Conservation (phyloP, 2,329 filamentous ascomycete species). For the Sarocladiaceae sp. region DNA sequence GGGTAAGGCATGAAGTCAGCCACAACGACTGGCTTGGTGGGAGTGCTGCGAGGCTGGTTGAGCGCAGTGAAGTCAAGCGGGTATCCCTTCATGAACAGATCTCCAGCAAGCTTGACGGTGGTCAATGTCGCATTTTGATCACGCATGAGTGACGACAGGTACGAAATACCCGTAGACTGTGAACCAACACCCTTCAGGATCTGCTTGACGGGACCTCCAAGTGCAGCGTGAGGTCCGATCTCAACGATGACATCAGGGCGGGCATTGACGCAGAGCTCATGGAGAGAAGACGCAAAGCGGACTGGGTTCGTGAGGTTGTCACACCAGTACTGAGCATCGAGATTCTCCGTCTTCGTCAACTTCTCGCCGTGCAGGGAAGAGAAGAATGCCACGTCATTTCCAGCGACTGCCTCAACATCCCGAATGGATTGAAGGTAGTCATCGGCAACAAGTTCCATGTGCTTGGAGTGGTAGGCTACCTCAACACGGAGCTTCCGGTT, state of each 20-base stretch:
- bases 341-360: not conserved
- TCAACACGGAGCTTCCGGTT: slow-evolving; percentile 14
- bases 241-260: slow-evolving; percentile 28
- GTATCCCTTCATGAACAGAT: slow-evolving; percentile 30
- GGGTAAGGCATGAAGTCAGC: slow-evolving; percentile 43
- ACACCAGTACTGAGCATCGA: slow-evolving; percentile 25
- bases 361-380: slow-evolving; percentile 2
- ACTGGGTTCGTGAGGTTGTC: slow-evolving; percentile 30
- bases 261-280: not conserved
- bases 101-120: slow-evolving; percentile 35
- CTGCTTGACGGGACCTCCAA: slow-evolving; percentile 47
- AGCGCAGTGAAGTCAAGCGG: slow-evolving; percentile 27
- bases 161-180: slow-evolving; percentile 36
- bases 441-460: slow-evolving; percentile 10
- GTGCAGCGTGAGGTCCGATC: slow-evolving; percentile 44
- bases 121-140: slow-evolving; percentile 45
- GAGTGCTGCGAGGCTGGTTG: slow-evolving; percentile 24
- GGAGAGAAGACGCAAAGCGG: slow-evolving; percentile 25
- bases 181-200: slow-evolving; percentile 40
- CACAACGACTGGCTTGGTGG: slow-evolving; percentile 20
- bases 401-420: not conserved
- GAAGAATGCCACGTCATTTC: not conserved
- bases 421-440: slow-evolving; percentile 1
- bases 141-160: slow-evolving; percentile 44
- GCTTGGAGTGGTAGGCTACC: slow-evolving; percentile 16